Evolutionary conservation across 768 basidiomycete species (phyloP), one percentile per base, ranked within the genome.

Genomic region (Trametes cinnabarina): DNA sequence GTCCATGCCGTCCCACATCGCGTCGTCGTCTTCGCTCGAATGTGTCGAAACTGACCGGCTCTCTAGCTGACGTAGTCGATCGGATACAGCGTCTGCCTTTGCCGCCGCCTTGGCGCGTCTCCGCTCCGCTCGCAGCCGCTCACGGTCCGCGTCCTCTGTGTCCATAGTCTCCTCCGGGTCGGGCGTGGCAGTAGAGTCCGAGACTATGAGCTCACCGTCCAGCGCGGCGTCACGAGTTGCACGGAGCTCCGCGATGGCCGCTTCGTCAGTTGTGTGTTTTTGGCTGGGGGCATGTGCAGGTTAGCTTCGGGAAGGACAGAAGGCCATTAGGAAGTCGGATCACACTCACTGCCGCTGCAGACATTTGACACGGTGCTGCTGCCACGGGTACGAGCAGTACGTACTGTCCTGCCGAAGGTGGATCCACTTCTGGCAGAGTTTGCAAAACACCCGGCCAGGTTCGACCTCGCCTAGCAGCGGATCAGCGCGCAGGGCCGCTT

Each of bases 371-470:
- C 87, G 81, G 70, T 92, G 90, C 72, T 88, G 87, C 57, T 84
- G 68, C 90, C 89, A 92, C 37, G 90, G 89, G 67, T 90, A 89
- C 51, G 89, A 86, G 63, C 89, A 92, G 68, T 86, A 92, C 10
- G 83, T 82, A 58, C 82, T 84, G 63, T 92, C 89, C 68, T 90
- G 88, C 40, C 90, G 71, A 19, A 92, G 77, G 70, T 91, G 90
- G 1, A 92, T 88, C 90, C 90, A 92, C 71, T 91, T 90, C 65
- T 81, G 77, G 68, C 90, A 92, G 1, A 91, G 70, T 3, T 77
- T 76, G 66, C 90, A 92, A 63, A 90, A 89, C 0, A 91, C 87
- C 14, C 72, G 69, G 53, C 69, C 69, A 0, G 87, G 85, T 65
- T 91, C 88, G 32, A 92, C 90, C 54, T 83, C 78, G 19, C 78